Evolutionary conservation across 2,329 filamentous ascomycete species (phyloP), one percentile per base, ranked within the genome.

Genomic region (Apiospora kogelbergensis): DNA sequence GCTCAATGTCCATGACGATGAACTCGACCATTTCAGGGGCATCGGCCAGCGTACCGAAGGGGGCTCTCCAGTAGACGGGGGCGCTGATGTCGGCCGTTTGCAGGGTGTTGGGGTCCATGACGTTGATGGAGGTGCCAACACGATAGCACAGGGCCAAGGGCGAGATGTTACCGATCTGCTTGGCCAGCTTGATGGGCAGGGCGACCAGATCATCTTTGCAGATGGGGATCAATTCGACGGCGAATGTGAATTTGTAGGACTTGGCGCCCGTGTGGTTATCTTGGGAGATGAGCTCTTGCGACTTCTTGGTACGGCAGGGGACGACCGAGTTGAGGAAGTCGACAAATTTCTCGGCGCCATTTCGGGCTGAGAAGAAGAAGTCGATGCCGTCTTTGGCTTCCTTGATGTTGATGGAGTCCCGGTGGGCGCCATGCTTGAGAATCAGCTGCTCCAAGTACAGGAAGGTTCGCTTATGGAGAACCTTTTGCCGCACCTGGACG

Each of bases 201-300:
- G 93, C 95, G n/a, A 99, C 93, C 37, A 99, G 85, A 78, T 99
- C 96, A 75, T 99, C 96, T 81, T 98, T 97, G 85, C 96, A 98
- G 65, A 99, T 94, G 1, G 96, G 96, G 33, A 98, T 91, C 65
- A 99, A 81, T 78, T 98, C 93, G 67, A 92, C 90, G 0, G 94
- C 97, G 81, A 90, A 98, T 63, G 93, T 91, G 82, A 98, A 98
- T 80, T 99, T 99, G 88, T 95, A 98, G 42, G 91, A 94, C 81
- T 93, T 96, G 70, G 91, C 92, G 20, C 92, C 93, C 0, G 95
- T 98, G 82, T 99, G 96, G 15, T 91, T 89, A 80, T 99, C 95
- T 83, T 94, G 90, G 5, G 94, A 97, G 74, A 99, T 98, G 63
- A 98, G 87, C 80, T 98, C 93, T 77, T 97, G 91, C n/a, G 91